These are phyloP conservation scores for Schwanniomyces etchellsii DNA, from an alignment of 1,139 yeast genomes.

Conservation along the genomic window DNA sequence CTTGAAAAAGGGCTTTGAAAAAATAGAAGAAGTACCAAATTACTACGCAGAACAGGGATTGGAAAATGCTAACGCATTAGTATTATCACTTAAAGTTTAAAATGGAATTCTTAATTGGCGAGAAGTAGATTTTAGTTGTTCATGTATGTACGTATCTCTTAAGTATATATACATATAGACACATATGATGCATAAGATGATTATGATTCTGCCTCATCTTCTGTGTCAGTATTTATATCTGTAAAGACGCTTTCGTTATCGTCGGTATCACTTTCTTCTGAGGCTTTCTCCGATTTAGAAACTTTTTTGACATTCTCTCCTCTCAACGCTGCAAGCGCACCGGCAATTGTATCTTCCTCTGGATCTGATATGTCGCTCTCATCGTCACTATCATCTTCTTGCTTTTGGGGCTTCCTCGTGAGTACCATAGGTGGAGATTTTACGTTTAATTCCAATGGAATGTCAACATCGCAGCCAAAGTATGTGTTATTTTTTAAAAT, in stretches of 20 bases:
- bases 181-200: too few relatives aligned
- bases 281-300: constrained; percentile 20
- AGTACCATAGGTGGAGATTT: constrained; percentile 38
- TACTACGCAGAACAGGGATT: constrained; percentile 49
- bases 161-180: constrained; percentile 3
- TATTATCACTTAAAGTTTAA: constrained; percentile 17
- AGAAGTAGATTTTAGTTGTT: too few relatives aligned
- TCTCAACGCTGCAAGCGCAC: constrained; percentile 57
- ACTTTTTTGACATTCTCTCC: constrained; percentile 43
- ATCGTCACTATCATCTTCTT: constrained; percentile 21
- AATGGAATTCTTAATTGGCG: too few relatives aligned
- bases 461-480: constrained; percentile 67
- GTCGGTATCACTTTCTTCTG: constrained; percentile 34
- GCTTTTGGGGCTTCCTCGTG: constrained; percentile 9
- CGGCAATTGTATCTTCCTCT: constrained; percentile 60
- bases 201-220: constrained; percentile 39
- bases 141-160: constrained; percentile 2
- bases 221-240: constrained; percentile 49
- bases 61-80: constrained; percentile 40
- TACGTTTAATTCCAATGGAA: constrained; percentile 60
- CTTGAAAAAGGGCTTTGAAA: constrained; percentile 44
- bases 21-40: constrained; percentile 33
- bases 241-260: constrained; percentile 39
- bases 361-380: constrained; percentile 61
- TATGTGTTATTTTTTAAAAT: constrained; percentile 61